These are phyloP conservation scores for Myxozyma vanderwaltii DNA, from an alignment of 805 yeast genomes.

Conservation along the genomic window DNA sequence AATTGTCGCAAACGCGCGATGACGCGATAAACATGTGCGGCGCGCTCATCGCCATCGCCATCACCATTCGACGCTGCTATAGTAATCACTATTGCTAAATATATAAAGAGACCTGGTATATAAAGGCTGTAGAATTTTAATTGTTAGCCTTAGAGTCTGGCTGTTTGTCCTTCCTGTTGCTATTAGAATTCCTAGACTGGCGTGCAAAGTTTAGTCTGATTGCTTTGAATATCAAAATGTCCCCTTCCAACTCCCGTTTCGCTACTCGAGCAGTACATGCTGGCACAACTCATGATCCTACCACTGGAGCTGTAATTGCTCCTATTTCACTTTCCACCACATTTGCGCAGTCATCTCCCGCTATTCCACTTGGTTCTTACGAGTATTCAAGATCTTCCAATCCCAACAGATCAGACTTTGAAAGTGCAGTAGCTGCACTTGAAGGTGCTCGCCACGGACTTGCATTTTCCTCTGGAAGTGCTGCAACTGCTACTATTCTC, in stretches of 20 bases:
- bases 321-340: slow-evolving; percentile 84
- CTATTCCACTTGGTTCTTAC: slow-evolving; percentile 73
- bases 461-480: slow-evolving; percentile 85
- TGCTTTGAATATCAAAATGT: background rate
- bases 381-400: slow-evolving; percentile 85
- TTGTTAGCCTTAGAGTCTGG: background rate
- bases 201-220: too few species aligned
- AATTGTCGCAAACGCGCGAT: background rate
- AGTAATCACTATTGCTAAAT: background rate
- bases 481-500: slow-evolving; percentile 74
- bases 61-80: background rate
- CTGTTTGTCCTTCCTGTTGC: background rate
- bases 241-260: slow-evolving; percentile 46
- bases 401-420: slow-evolving; percentile 84
- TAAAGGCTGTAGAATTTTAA: background rate
- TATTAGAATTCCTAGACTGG: background rate
- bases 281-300: slow-evolving; percentile 69
- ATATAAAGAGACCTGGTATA: too few species aligned
- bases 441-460: slow-evolving; percentile 75
- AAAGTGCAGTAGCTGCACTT: slow-evolving; percentile 73
- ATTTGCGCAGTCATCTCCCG: slow-evolving; percentile 77
- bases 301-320: slow-evolving; percentile 84
- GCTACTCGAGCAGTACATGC: slow-evolving; percentile 85
- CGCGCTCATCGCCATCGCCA: slow-evolving; percentile 9
- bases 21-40: slow-evolving; percentile 18